Evolutionary conservation across 2,329 filamentous ascomycete genomes (phyloP), one percentile per base, ranked within the genome.

Genomic region (Acrodontium crateriforme): DNA sequence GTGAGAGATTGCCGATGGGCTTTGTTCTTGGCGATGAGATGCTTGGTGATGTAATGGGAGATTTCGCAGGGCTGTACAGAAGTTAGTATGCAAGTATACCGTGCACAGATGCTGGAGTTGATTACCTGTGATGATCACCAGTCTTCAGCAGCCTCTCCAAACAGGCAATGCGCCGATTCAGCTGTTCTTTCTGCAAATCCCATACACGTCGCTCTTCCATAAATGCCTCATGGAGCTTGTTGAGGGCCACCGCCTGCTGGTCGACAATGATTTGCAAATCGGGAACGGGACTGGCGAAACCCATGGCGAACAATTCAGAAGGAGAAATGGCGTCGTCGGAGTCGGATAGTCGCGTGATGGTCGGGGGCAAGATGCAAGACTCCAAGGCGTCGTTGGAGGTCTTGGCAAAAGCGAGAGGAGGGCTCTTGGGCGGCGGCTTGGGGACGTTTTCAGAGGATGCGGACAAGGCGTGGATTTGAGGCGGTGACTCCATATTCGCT

Each of bases 371-470:
- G 13, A 39, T 30, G 11, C 26, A 13, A 14, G 44, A 35, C 31
- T 37, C 39, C 24, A 54, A 44, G 8, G 44, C 29, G 36, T 54
- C 51, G 41, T 53, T 53, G 18, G 50, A 38, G 2, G 51, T 51
- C 12, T 27, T 39, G 12, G 44, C 42, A 34, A 54, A 54, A 23
- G 51, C 51, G 16, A 53, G 38, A 3, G 51, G 50, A 11, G 51
- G 51, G 19, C 45, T 50, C 34, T 52, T 54, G 13, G 45, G 34
- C n/a, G n/a, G n/a, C n/a, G n/a, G n/a, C n/a, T n/a, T n/a, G n/a
- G n/a, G n/a, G n/a, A n/a, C n/a, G n/a, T n/a, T n/a, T n/a, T n/a
- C n/a, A n/a, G n/a, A n/a, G n/a, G n/a, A n/a, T n/a, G n/a, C n/a
- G n/a, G n/a, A n/a, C n/a, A n/a, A n/a, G n/a, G n/a, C n/a, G n/a